Evolutionary conservation across 148 eudicot genomes (phyloP), one percentile per base, ranked within the genome.

Genomic region (Amaranthus cruentus): DNA sequence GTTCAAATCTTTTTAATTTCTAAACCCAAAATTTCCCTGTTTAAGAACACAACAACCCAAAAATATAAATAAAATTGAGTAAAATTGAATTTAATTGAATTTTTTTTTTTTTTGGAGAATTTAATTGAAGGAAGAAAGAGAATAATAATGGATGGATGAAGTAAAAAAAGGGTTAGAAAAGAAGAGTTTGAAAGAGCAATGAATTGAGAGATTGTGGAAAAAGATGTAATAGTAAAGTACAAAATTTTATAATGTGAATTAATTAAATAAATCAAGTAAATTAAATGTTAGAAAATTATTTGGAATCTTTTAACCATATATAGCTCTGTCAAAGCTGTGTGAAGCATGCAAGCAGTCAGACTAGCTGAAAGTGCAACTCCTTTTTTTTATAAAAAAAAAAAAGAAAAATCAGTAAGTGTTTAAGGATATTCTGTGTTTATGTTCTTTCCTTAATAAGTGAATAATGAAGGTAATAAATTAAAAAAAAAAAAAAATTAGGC

Each of bases 331-430:
- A 79, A 79, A 75, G 61, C 67, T 56, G 72, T 72, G 66, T 6
- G 73, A 51, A 75, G 75, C 78, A 75, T 74, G 74, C 78, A 75
- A 46, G 14, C 52, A 79, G 75, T 79, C 78, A 61, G 75, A 74
- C 60, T 69, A 69, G 48, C 78, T 79, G 8, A 79, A 78, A 73
- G 75, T 69, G 46, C 43, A 55, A 44, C 66, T 50, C 52, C 52
- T 79, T 70, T 70, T 75, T 52, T 65, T 9, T 7, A 28, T 7
- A 21, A 5, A 6, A 55, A 10, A 28, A 28, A 28, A 28, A 28
- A 28, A 28, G 38, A 28, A 28, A 28, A 28, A 28, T 28, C 2
- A 28, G 38, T 28, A 28, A 28, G 38, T 28, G 38, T 28, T 28
- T 28, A 28, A 28, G 38, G 38, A 28, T 28, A 28, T 0, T 28